Conservation (phyloP, 768 basidiomycete genomes). For the Scleroderma bovista region DNA sequence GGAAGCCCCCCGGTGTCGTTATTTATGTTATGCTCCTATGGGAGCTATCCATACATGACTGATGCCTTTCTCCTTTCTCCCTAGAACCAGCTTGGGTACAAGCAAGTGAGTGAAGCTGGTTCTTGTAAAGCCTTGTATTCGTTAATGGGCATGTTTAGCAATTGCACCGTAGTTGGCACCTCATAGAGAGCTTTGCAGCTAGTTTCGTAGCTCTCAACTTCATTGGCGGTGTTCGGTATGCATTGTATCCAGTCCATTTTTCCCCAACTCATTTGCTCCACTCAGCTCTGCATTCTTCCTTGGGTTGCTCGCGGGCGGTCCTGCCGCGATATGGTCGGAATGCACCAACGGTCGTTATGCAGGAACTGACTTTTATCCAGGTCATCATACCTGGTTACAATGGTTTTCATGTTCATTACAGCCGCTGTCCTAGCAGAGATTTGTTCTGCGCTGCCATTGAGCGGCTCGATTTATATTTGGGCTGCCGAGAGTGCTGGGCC, state of each 20-base stretch:
- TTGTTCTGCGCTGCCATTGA: constrained; percentile 81
- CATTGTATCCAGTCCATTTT: constrained; percentile 1
- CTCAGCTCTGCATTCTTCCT: constrained; percentile 71
- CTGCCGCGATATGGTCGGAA: constrained; percentile 74
- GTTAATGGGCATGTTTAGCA: constrained; percentile 40
- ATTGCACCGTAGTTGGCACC: constrained; percentile 81
- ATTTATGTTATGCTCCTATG: constrained; percentile 35
- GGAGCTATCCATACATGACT: constrained; percentile 43
- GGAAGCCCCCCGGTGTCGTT: constrained; percentile 80
- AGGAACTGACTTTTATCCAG: constrained; percentile 34
- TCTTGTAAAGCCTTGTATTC: background rate
- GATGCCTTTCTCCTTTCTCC: constrained; percentile 32
- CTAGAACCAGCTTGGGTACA: constrained; percentile 74
- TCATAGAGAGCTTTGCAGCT: constrained; percentile 81
- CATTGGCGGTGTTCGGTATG: constrained; percentile 78
- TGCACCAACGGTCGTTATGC: constrained; percentile 8
- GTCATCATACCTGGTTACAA: constrained; percentile 80
- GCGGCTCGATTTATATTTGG: constrained; percentile 94
- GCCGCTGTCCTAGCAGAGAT: constrained; percentile 85
- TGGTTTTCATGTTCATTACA: constrained; percentile 85
- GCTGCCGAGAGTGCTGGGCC: constrained; percentile 89
- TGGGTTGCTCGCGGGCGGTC: constrained; percentile 80
- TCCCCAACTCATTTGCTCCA: constrained; percentile 1
- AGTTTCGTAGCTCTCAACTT: constrained; percentile 90
- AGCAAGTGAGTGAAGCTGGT: constrained; percentile 45